Evolutionary conservation across 2,329 filamentous ascomycete genomes (phyloP), one percentile per base, ranked within the genome.

Genomic region (Drechmeria coniospora): DNA sequence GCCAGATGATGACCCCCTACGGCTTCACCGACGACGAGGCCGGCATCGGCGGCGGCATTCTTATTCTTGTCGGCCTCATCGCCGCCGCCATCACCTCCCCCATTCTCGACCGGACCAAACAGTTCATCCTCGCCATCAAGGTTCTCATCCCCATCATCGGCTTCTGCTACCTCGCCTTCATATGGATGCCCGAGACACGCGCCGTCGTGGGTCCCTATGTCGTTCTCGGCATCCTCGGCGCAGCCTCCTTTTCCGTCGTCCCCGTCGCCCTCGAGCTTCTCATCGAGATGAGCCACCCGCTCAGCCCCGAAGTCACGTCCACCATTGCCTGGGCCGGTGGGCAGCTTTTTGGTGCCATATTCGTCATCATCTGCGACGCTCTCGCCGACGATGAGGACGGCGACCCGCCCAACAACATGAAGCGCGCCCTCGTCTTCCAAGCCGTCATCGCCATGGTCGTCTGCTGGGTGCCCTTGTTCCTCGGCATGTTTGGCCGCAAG

Each of bases 1-100:
- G 87, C 57, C 87, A 94, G 48, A 81, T 95, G 47, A 68, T 95
- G 37, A 61, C 70, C 21, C 90, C 90, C 0, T 87, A 94, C 55
- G 79, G 73, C 43, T 92, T 83, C 65, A 68, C 60, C 33, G 79
- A 92, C 49, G 77, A 78, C 37, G 67, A 93, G 31, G 81, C 87
- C 14, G 90, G 90, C 19, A 86, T 95, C 43, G 83, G 77, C 8
- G 90, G 90, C 37, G 90, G 80, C 1, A 54, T 95, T 7, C 67
- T 95, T 19, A 95, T 95, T 47, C 64, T 93, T 25, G 80, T 90
- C 29, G 90, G 90, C 7, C 71, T 98, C 2, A 63, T 92, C 24
- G 54, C 68, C 4, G 68, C 83, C 1, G 90, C 83, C 10, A 61
- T 92, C 35, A 65, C 73, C 1, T 81, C 77, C 0, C 87, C 87